Base-by-base conservation (phyloP, 2,329 filamentous ascomycete genomes). In the Fusarium domesticum region DNA sequence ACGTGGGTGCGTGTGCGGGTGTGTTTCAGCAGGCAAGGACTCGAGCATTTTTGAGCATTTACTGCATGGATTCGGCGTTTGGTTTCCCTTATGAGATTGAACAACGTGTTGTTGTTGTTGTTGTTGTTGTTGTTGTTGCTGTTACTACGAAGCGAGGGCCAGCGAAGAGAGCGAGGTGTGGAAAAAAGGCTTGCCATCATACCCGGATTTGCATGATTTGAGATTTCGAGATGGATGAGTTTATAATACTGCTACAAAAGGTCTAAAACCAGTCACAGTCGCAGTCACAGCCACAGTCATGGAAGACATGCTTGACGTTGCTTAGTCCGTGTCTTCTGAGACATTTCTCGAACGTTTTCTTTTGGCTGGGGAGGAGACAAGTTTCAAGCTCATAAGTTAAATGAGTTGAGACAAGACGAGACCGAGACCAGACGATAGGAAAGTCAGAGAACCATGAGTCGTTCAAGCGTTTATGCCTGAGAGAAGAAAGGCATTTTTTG, bases 41-140 rank as follows among this genome's bases (percentile, higher is more conserved):
- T 50, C 50, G 42, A 56, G 46, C 51, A 54, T 50, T 31, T 47
- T 52, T 51, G 44, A 30, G 37, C 36, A 48, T 47, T 55, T 59
- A 47, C 46, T 45, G 53, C 58, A 60, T 60, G 53, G 57, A 51
- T 53, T 48, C 50, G 58, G 58, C 58, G 58, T 60, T 60, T 56
- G 58, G 58, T 50, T 54, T 52, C 45, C 46, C 48, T 57, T 35
- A 46, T 48, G 51, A 56, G 52, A 56, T 55, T 45, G 46, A 28
- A 28, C 8, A 28, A 28, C 10, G 23, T 8, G 23, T 8, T 28
- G 23, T 28, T 28, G 23, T 28, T 12, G 23, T 28, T 28, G 7
- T 12, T 28, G 23, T 28, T 12, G 10, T 28, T 28, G 23, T 12
- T 12, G 23, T 28, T 28, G 10, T 28, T 10, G 23, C 14, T 47